A percentile compares a stretch with the other conserved stretches of the same genome.
Evolutionary conservation across 768 basidiomycete species (phyloP).

Genomic region (Boletus barrowsii): DNA sequence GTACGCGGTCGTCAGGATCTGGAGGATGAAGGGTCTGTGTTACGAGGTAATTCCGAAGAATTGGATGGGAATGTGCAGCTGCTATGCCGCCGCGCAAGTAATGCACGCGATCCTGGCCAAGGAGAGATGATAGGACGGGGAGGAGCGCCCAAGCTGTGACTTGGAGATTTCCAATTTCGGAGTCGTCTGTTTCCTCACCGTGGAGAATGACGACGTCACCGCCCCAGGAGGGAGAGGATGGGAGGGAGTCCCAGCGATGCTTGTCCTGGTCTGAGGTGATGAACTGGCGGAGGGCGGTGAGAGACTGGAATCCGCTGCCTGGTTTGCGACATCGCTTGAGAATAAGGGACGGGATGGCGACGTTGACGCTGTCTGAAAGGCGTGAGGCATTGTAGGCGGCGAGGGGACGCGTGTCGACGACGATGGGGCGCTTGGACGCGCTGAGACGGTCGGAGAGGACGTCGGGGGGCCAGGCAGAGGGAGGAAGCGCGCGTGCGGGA

Average conservation of each 20-base stretch:
- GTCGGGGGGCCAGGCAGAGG: slow-evolving; percentile 40
- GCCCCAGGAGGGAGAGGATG: slow-evolving; percentile 61
- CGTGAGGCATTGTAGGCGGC: slow-evolving; percentile 62
- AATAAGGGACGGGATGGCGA: slow-evolving; percentile 88
- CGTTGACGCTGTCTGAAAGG: slow-evolving; percentile 70
- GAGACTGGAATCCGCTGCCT: slow-evolving; percentile 59
- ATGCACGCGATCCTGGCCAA: slow-evolving; percentile 53
- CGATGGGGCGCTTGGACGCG: slow-evolving; percentile 52
- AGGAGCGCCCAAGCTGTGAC: slow-evolving; percentile 70
- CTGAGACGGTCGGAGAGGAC: slow-evolving; percentile 48
- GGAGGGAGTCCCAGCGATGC: slow-evolving; percentile 58
- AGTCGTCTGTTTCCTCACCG: slow-evolving; percentile 73
- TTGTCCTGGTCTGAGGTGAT: slow-evolving; percentile 78
- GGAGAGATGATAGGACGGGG: slow-evolving; percentile 56
- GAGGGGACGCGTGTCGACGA: slow-evolving; percentile 81
- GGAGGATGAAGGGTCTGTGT: slow-evolving; percentile 13
- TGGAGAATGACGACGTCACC: slow-evolving; percentile 69
- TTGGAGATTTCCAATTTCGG: slow-evolving; percentile 54
- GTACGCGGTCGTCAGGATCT: slow-evolving; percentile 12
- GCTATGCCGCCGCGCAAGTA: slow-evolving; percentile 75
- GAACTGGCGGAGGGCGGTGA: slow-evolving; percentile 73
- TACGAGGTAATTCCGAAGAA: slow-evolving; percentile 51
- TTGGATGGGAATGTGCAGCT: slow-evolving; percentile 55
- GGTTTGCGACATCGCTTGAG: slow-evolving; percentile 80
- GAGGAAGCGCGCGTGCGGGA: slow-evolving; percentile 29